Evolutionary conservation across 2,329 filamentous ascomycete species (phyloP), one percentile per base, ranked within the genome.

Genomic region (Cryphonectria naterciae): DNA sequence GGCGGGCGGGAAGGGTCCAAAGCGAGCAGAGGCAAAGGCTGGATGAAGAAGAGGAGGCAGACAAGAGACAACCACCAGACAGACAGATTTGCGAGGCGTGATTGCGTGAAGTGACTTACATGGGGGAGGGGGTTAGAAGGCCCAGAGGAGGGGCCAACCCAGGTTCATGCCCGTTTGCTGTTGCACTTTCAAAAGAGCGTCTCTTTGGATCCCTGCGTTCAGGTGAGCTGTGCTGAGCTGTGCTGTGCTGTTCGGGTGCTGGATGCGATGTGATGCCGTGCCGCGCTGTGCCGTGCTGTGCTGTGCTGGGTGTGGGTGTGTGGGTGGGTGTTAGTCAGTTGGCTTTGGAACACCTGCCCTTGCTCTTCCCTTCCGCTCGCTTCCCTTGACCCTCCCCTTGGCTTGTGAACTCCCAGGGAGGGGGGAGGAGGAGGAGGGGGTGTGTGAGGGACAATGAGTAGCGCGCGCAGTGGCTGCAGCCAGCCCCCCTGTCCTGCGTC

Each of bases 21-120:
- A 13, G 52, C 22, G 19, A 43, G 11, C 17, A 49, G 43, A 22
- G 7, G 46, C 46, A 49, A n/a, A 56, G 52, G 52, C 52, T 49
- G 32, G 2, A 32, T 32, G 32, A 32, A 32, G 19, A n/a, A n/a
- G 46, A 49, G 11, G 52, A 56, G 54, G 28, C 54, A 35, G 54
- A 58, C 54, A 58, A 58, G 54, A 62, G 22, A 62, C 32, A 25
- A 22, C 46, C 46, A n/a, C 22, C 46, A 62, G n/a, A n/a, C 22
- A 25, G 60, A 39, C 22, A 11, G 37, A 39, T 11, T 39, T n/a
- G 60, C 10, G 37, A 62, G 35, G 25, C 54, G 25, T 56, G 52
- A 56, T 28, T 56, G n/a, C 13, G 25, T 28, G 25, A 58, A 32
- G 54, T 32, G 25, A 58, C 54, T 58, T 58, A 58, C 54, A 58